Percentiles rank a stretch among this genome's conserved stretches.
phyloP scores from a whole-genome alignment of 805 yeast genomes.

The Candida montana region DNA sequence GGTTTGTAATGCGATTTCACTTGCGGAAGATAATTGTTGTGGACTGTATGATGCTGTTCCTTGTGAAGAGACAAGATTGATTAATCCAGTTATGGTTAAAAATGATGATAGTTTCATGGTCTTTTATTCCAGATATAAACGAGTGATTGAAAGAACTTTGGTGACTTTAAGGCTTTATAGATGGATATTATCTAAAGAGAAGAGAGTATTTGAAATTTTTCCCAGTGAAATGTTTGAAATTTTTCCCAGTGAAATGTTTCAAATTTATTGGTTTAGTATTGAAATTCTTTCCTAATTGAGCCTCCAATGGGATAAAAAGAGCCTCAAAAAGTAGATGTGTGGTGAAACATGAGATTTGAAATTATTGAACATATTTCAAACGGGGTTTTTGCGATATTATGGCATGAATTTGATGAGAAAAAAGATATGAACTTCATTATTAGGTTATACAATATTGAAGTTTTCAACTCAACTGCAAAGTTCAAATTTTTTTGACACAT shows the following conservation, averaged over 20 bases:
- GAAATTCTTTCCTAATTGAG: conserved; percentile 11
- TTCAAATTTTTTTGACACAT: neutral
- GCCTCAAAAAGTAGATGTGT: conserved; percentile 5
- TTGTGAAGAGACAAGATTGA: neutral
- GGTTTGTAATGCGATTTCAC: conserved; percentile 16
- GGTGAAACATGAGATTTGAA: neutral
- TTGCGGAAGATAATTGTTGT: conserved; percentile 15
- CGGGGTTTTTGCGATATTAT: too few relatives aligned
- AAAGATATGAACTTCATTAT: too few relatives aligned
- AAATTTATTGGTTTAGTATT: neutral
- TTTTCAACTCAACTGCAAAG: too few relatives aligned
- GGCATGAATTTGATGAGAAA: too few relatives aligned
- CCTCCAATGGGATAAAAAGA: conserved; percentile 10
- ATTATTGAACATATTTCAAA: too few relatives aligned
- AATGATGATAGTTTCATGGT: too few relatives aligned
- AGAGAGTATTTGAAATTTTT: too few relatives aligned
- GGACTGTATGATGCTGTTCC: conserved; percentile 11
- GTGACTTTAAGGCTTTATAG: neutral
- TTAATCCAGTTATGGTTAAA: too few relatives aligned
- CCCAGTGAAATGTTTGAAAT: too few relatives aligned
- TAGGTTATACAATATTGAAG: too few relatives aligned
- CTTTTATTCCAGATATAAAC: too few relatives aligned
- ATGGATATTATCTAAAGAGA: neutral
- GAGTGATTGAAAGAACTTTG: neutral
- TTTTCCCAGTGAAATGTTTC: neutral